Base-by-base conservation (phyloP, 2,329 filamentous ascomycete genomes). In the Colletotrichum euphorbiae region DNA sequence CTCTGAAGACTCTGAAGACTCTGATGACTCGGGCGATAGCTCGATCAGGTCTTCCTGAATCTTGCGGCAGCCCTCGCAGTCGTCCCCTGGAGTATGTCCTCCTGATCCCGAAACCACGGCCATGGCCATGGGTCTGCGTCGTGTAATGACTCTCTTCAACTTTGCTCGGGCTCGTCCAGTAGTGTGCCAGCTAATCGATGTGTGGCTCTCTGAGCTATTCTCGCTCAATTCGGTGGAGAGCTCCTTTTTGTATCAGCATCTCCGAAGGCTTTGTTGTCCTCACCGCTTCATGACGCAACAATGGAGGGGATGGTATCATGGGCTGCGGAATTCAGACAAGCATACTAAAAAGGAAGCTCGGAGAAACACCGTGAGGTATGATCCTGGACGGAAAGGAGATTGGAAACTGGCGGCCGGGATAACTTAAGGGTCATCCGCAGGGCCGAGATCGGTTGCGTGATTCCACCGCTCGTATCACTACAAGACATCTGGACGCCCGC, bases 231-330 rank as follows among this genome's bases (percentile, higher is more conserved):
- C 12, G 59, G 52, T 65, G 46, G 65, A 33, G 33, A 58, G 60
- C 59, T 58, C 17, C 43, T 28, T 64, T 67, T 65, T 65, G 61
- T 68, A 68, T 28, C 46, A 33, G 65, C 13, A 13, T 46, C 50
- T 62, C 24, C 50, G 48, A 40, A 54, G 33, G 43, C 57, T 62
- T 67, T 46, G 67, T 62, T 38, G 57, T n/a, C 45, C 56, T 67
- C 67, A 67, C 65, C 66, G 60, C 59, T 69, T 62, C 57, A 70
- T 71, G 70, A 70, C 70, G 70, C 63, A 62, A 71, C 55, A 61
- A 69, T 45, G 17, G 46, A 65, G 24, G 36, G 42, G 42, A 71
- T 70, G 63, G 70, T 69, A 71, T 71, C 70, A 71, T 67, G 24
- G 13, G 67, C 51, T 19, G 55, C 21, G 38, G 24, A 36, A 40